Conservation (phyloP, 768 basidiomycete species). For the Gyrodon lividus region DNA sequence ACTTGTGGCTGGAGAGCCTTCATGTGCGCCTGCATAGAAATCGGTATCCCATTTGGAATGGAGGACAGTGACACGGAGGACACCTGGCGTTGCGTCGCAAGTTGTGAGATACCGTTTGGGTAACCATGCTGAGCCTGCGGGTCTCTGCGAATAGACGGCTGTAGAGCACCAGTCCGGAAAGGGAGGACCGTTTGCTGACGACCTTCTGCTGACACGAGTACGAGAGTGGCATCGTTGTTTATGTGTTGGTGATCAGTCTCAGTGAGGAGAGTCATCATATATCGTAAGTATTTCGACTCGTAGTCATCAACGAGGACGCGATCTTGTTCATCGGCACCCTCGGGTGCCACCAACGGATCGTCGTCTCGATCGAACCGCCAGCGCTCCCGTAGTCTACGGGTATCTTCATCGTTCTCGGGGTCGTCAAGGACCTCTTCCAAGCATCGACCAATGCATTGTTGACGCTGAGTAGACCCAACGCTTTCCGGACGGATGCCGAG, state of each 20-base stretch:
- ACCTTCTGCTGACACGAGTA: constrained; percentile 45
- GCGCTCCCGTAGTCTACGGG: constrained; percentile 46
- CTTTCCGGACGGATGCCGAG: constrained; percentile 21
- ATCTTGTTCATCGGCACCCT: constrained; percentile 67
- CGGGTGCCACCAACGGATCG: constrained; percentile 49
- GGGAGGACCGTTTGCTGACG: constrained; percentile 50
- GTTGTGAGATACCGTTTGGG: constrained; percentile 27
- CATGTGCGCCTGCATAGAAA: constrained; percentile 59
- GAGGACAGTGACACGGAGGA: constrained; percentile 22
- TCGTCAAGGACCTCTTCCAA: constrained; percentile 29
- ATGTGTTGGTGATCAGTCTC: constrained; percentile 54
- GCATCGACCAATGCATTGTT: constrained; percentile 14
- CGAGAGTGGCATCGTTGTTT: constrained; percentile 50
- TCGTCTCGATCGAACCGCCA: constrained; percentile 76
- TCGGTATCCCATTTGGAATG: constrained; percentile 46
- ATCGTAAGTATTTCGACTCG: constrained; percentile 55
- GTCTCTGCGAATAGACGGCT: constrained; percentile 27
- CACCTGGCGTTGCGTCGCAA: constrained; percentile 22
- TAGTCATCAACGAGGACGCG: constrained; percentile 72
- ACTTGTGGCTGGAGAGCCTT: constrained; percentile 59
- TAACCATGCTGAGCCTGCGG: constrained; percentile 21
- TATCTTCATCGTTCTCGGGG: constrained; percentile 39
- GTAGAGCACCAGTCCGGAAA: constrained; percentile 39
- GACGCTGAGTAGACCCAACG: constrained; percentile 1
- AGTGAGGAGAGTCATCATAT: constrained; percentile 53